Percentiles rank a stretch among this genome's conserved stretches.
Conservation (phyloP, 208 protist species). For the Borovskyia barvae region DNA sequence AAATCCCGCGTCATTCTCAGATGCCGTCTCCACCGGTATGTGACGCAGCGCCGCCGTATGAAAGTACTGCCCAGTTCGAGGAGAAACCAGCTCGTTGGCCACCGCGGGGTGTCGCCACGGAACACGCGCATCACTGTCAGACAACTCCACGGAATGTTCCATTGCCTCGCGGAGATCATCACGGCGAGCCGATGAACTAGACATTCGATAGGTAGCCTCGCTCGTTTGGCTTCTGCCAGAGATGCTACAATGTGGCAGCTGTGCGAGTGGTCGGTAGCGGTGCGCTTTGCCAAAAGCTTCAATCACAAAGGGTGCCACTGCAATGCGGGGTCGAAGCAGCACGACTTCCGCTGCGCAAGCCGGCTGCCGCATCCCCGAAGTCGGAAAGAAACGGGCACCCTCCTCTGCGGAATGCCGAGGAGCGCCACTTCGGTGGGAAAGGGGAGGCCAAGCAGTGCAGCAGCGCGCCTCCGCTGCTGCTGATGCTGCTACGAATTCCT, state of each 20-base stretch:
- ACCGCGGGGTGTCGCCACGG: constrained; percentile 10
- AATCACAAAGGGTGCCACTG: constrained; percentile 7
- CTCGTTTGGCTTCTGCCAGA: neutral
- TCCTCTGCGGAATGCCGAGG: no score
- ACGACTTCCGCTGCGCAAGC: no score
- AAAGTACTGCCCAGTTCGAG: constrained; percentile 7
- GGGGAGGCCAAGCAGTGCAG: no score
- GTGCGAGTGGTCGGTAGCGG: constrained; percentile 11
- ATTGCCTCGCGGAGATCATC: neutral
- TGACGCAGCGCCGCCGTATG: neutral
- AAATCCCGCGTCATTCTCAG: constrained; percentile 7
- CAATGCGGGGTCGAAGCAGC: constrained; percentile 13
- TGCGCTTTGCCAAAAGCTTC: constrained; percentile 15
- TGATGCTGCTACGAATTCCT: neutral
- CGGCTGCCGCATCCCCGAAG: no score
- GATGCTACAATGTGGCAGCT: neutral
- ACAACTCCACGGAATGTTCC: neutral
- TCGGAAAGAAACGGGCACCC: no score
- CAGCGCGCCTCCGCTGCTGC: no score
- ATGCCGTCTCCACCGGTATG: neutral
- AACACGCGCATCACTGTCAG: neutral
- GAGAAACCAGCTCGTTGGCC: constrained; percentile 12
- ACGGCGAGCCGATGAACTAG: neutral
- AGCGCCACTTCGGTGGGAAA: no score
- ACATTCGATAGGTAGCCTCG: neutral